phyloP scores from a whole-genome alignment of 768 basidiomycete genomes.

The Dentipellis fragilis region DNA sequence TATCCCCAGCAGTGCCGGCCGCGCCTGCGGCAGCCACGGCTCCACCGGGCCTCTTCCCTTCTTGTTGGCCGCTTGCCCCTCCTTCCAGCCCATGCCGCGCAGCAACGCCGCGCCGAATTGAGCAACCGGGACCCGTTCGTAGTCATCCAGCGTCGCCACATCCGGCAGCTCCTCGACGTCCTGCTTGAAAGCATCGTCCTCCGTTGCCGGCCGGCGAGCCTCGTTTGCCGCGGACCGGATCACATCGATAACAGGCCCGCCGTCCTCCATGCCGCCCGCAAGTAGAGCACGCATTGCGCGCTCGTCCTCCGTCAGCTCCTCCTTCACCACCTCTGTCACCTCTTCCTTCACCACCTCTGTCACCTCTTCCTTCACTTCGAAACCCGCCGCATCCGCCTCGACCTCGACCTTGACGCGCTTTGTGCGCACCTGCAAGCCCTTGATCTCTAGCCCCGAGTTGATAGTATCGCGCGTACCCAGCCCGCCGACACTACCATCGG shows the following conservation, averaged over 20 bases:
- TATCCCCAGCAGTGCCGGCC: constrained; percentile 85
- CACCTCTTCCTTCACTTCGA: background rate
- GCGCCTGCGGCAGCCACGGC: constrained; percentile 71
- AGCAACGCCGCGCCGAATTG: constrained; percentile 91
- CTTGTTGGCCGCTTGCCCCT: constrained; percentile 56
- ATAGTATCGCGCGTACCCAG: constrained; percentile 67
- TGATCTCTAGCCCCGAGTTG: constrained; percentile 63
- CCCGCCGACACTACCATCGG: constrained; percentile 69
- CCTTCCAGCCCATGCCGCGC: constrained; percentile 95
- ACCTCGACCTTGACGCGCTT: constrained; percentile 21
- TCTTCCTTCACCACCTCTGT: constrained; percentile 18
- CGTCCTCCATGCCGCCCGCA: constrained; percentile 36
- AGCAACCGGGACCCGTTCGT: constrained; percentile 82
- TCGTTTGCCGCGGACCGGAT: constrained; percentile 34
- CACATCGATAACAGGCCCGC: constrained; percentile 37
- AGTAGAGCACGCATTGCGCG: constrained; percentile 73
- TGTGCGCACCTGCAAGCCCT: constrained; percentile 49
- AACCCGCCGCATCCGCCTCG: constrained; percentile 16
- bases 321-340: constrained; percentile 20
- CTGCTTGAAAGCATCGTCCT: constrained; percentile 76
- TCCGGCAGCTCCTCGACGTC: constrained; percentile 79
- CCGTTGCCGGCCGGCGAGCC: constrained; percentile 38
- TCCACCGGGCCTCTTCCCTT: constrained; percentile 50
- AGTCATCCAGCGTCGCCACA: constrained; percentile 70
- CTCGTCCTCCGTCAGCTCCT: constrained; percentile 65